A percentile compares a stretch with the other conserved stretches of the same genome.
Evolutionary conservation across 2,329 filamentous ascomycete species (phyloP).

Genomic region (Pyricularia sp.): DNA sequence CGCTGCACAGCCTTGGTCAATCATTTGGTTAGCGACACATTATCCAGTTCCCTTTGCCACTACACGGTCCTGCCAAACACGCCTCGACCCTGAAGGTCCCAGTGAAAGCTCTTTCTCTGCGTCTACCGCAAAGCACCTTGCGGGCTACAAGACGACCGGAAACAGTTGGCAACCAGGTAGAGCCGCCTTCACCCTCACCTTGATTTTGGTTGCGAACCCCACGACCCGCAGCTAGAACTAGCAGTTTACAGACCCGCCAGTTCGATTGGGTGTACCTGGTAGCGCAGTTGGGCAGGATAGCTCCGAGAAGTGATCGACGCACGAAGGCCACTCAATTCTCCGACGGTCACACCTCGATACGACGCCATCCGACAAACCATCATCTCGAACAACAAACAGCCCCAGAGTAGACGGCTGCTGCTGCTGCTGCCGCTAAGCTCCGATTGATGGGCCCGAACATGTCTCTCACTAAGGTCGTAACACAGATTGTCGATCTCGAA

Average conservation of each 20-base stretch:
- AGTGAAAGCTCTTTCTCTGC: not conserved
- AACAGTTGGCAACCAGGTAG: not conserved
- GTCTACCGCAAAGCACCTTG: not conserved
- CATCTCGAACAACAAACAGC: not conserved
- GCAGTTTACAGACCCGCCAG: not conserved
- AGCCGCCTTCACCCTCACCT: not conserved
- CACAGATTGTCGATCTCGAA: not conserved
- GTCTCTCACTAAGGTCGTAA: not conserved
- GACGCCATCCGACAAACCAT: not conserved
- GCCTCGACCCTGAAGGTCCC: too few species aligned
- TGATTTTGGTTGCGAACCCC: not conserved
- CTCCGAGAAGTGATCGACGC: not conserved
- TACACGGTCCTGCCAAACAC: not conserved
- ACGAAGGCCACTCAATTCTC: not conserved
- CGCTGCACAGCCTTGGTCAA: not conserved
- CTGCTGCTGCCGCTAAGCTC: not conserved
- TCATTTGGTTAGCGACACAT: not conserved
- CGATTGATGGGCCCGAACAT: slow-evolving; percentile 1
- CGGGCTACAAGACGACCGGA: not conserved
- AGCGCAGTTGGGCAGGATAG: not conserved
- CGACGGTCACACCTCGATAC: not conserved
- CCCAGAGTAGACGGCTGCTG: not conserved
- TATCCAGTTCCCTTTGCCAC: not conserved
- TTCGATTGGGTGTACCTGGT: not conserved
- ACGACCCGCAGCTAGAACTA: not conserved